phyloP scores from a whole-genome alignment of 768 basidiomycete genomes.

The Roridomyces roridus region DNA sequence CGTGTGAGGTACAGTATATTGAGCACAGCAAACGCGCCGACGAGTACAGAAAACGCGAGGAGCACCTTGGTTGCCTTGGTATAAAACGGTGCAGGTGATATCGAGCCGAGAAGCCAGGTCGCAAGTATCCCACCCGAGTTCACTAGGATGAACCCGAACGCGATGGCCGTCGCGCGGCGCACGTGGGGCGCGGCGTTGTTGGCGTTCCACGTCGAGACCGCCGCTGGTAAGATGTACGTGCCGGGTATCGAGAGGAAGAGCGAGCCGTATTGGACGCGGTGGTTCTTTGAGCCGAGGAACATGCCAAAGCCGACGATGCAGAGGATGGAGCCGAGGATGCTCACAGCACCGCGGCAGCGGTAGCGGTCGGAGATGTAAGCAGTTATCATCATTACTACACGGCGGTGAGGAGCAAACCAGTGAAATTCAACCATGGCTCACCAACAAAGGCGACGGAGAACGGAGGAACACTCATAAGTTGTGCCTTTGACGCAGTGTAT shows the following conservation, averaged over 20 bases:
- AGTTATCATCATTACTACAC: slow-evolving; percentile 29
- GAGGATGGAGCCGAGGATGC: slow-evolving; percentile 38
- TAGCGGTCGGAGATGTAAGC: slow-evolving; percentile 34
- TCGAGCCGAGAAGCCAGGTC: slow-evolving; percentile 48
- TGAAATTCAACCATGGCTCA: slow-evolving; percentile 2
- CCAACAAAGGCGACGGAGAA: slow-evolving; percentile 42
- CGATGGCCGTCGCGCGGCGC: slow-evolving; percentile 55
- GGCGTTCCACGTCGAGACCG: slow-evolving; percentile 51
- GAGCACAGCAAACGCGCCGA: slow-evolving; percentile 27
- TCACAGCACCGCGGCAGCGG: slow-evolving; percentile 33
- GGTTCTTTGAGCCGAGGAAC: slow-evolving; percentile 41
- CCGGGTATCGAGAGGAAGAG: slow-evolving; percentile 53
- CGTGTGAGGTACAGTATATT: slow-evolving; percentile 35
- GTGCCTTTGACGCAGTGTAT: slow-evolving; percentile 48
- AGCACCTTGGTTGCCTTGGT: slow-evolving; percentile 37
- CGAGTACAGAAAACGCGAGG: slow-evolving; percentile 30
- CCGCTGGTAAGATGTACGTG: slow-evolving; percentile 45
- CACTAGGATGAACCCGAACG: slow-evolving; percentile 46
- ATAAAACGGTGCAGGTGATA: slow-evolving; percentile 46
- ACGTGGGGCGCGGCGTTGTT: slow-evolving; percentile 57
- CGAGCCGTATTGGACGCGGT: slow-evolving; percentile 46
- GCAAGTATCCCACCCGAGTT: slow-evolving; percentile 51
- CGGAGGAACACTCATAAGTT: slow-evolving; percentile 56
- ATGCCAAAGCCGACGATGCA: slow-evolving; percentile 44
- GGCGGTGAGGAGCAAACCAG: background rate